Conservation (phyloP, 83 land plant genomes). For the Thuja plicata region DNA sequence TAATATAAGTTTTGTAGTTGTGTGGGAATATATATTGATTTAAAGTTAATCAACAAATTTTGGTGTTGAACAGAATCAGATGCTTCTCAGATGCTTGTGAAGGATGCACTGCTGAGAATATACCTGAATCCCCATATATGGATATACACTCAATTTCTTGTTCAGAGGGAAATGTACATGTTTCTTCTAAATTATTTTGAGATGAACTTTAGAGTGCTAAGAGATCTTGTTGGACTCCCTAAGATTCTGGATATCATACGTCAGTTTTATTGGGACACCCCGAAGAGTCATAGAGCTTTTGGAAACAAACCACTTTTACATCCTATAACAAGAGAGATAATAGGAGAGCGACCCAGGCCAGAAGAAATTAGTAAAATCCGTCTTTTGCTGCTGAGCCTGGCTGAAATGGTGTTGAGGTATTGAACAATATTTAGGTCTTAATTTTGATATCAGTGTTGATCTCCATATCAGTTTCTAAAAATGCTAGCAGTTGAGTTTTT, state of each 20-base stretch:
- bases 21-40: not conserved
- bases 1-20: not conserved
- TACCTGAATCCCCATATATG: conserved; percentile 80
- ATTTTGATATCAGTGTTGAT: not conserved
- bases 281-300: conserved; percentile 41
- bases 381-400: conserved; percentile 79
- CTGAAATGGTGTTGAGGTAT: conserved; percentile 86
- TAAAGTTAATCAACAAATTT: not conserved
- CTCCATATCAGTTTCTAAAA: not conserved
- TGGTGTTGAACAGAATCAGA: conserved; percentile 19
- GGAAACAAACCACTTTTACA: conserved; percentile 64
- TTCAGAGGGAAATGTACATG: conserved; percentile 82
- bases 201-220: conserved; percentile 46
- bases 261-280: conserved; percentile 81
- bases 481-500: not conserved
- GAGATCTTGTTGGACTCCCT: conserved; percentile 58
- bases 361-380: conserved; percentile 85
- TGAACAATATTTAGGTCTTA: not conserved
- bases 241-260: conserved; percentile 80
- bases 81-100: conserved; percentile 63
- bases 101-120: conserved; percentile 65
- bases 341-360: conserved; percentile 62
- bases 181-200: conserved; percentile 77
- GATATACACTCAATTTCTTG: conserved; percentile 66
- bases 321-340: conserved; percentile 49